phyloP scores from a whole-genome alignment of 2,329 filamentous ascomycete species.

The Aureobasidium namibiae region DNA sequence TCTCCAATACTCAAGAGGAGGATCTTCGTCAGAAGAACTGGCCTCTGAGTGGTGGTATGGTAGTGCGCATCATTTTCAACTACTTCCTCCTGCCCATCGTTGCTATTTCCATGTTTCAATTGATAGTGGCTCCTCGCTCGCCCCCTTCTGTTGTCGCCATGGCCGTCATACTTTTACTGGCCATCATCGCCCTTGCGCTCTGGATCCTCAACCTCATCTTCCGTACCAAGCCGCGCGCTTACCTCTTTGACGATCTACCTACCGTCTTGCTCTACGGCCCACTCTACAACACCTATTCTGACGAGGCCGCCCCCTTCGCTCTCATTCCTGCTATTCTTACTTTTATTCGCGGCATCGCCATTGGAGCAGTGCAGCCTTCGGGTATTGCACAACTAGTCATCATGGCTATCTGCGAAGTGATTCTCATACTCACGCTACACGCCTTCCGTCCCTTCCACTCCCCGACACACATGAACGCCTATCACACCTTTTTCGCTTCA shows the following conservation, averaged over 20 bases:
- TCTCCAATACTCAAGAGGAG: conserved; percentile 68
- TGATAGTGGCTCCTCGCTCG: conserved; percentile 65
- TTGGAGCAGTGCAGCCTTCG: conserved; percentile 86
- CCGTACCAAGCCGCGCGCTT: conserved; percentile 70
- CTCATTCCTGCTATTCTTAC: conserved; percentile 79
- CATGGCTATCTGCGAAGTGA: conserved; percentile 87
- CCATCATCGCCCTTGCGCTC: conserved; percentile 62
- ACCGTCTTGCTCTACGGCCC: conserved; percentile 86
- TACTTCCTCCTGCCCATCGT: conserved; percentile 85
- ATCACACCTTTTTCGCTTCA: conserved; percentile 75
- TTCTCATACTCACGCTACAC: conserved; percentile 76
- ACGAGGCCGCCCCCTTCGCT: conserved; percentile 84
- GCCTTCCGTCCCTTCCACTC: conserved; percentile 85
- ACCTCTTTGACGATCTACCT: conserved; percentile 86
- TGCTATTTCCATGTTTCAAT: conserved; percentile 80
- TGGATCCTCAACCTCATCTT: conserved; percentile 80
- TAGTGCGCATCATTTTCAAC: conserved; percentile 78
- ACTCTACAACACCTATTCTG: conserved; percentile 94
- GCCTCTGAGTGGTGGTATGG: conserved; percentile 57
- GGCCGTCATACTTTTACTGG: conserved; percentile 64
- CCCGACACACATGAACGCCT: conserved; percentile 94
- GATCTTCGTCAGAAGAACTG: conserved; percentile 87
- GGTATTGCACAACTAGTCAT: conserved; percentile 90
- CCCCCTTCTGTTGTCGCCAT: conserved; percentile 63
- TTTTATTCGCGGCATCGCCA: conserved; percentile 76